A percentile compares a stretch with the other conserved stretches of the same genome.
Evolutionary conservation across 2,329 filamentous ascomycete genomes (phyloP).

Genomic region (Dryadomyces quercus-mongolicae): DNA sequence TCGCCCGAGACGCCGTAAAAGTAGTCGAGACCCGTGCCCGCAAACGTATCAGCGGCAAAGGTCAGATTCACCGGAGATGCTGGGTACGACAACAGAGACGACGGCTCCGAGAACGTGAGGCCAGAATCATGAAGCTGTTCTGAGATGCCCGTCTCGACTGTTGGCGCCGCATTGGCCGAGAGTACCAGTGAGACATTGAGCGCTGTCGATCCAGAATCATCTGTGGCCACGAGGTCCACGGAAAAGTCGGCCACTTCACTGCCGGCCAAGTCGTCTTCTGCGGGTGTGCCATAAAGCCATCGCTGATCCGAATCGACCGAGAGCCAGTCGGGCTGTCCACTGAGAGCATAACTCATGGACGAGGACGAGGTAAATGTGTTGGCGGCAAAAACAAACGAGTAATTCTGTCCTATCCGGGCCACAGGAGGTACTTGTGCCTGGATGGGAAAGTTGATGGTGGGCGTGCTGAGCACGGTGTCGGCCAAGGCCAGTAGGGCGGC

Average conservation of each 20-base stretch:
- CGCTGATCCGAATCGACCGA: slow-evolving; percentile 53
- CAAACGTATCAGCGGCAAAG: slow-evolving; percentile 51
- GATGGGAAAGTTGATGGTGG: slow-evolving; percentile 53
- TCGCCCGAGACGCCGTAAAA: slow-evolving; percentile 70
- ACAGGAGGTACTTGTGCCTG: slow-evolving; percentile 77
- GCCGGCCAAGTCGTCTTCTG: slow-evolving; percentile 31
- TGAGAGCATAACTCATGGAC: slow-evolving; percentile 55
- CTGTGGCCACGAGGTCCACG: slow-evolving; percentile 59
- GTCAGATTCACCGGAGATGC: slow-evolving; percentile 39
- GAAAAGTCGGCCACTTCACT: slow-evolving; percentile 38
- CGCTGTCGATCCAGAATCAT: slow-evolving; percentile 48
- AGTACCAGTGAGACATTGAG: slow-evolving; percentile 62
- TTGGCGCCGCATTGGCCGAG: slow-evolving; percentile 42
- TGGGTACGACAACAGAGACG: slow-evolving; percentile 43
- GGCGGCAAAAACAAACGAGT: slow-evolving; percentile 58
- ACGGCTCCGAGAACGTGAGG: slow-evolving; percentile 41
- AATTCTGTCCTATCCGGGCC: slow-evolving; percentile 54
- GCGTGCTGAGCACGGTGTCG: slow-evolving; percentile 19
- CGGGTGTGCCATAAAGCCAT: slow-evolving; percentile 60
- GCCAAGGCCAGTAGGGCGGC: slow-evolving; percentile 8
- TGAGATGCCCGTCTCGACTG: slow-evolving; percentile 41
- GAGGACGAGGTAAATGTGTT: slow-evolving; percentile 56
- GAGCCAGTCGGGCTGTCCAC: slow-evolving; percentile 59
- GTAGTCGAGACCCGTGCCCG: slow-evolving; percentile 48
- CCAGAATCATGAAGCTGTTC: slow-evolving; percentile 47